Conservation (phyloP, 129 eudicot genomes). For the Centella asiatica region DNA sequence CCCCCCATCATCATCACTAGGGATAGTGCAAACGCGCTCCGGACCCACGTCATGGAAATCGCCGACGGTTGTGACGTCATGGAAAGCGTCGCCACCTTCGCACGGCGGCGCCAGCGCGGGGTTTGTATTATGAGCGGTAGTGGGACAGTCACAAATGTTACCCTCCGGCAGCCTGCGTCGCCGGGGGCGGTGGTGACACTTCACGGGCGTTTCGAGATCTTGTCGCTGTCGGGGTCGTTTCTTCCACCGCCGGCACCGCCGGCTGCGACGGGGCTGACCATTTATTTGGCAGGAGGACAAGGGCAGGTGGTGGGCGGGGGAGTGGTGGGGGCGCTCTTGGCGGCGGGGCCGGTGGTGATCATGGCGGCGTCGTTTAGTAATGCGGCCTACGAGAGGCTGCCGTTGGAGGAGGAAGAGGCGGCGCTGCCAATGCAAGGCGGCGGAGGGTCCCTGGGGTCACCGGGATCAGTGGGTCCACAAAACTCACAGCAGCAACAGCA, state of each 20-base stretch:
- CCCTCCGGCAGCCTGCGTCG: conserved; percentile 60
- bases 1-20: conserved; percentile 65
- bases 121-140: conserved; percentile 67
- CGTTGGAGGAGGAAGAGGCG: conserved; percentile 57
- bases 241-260: conserved; percentile 85
- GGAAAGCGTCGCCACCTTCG: conserved; percentile 63
- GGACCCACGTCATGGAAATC: conserved; percentile 73
- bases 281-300: conserved; percentile 69
- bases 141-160: conserved; percentile 60
- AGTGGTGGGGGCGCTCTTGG: conserved; percentile 59
- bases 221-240: conserved; percentile 58
- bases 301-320: conserved; percentile 83
- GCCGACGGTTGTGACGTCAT: conserved; percentile 64
- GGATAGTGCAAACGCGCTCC: conserved; percentile 68
- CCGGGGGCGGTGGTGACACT: conserved; percentile 52
- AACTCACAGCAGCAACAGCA: conserved; percentile 39
- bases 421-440: conserved; percentile 39
- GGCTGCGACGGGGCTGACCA: conserved; percentile 54
- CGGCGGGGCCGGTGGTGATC: conserved; percentile 63
- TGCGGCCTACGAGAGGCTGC: conserved; percentile 74
- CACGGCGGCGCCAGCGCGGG: conserved; percentile 61
- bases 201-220: conserved; percentile 69
- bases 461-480: conserved; percentile 34
- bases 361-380: conserved; percentile 83
- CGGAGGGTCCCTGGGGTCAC: conserved; percentile 49